Base-by-base conservation (phyloP, 108 stramenopile genomes). In the Poteriospumella lacustris region DNA sequence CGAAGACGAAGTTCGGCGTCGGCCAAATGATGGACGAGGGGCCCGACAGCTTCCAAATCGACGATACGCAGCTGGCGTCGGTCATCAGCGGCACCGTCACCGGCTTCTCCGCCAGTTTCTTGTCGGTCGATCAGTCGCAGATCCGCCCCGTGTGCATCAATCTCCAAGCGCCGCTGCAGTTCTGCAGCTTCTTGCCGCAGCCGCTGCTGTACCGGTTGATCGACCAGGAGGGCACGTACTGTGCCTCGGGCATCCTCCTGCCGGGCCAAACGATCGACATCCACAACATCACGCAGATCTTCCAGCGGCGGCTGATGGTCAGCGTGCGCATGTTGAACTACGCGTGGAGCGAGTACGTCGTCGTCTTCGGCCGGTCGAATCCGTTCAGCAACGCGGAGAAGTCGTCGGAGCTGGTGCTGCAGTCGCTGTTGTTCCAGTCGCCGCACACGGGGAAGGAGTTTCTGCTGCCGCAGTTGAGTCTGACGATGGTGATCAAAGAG, bases 261-360 rank as follows among this genome's bases (percentile, higher is more conserved):
- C 60, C 60, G 5, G 60, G 60, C 28, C 29, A 64, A 64, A 24
- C 36, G 29, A 24, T 64, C 36, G 60, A 64, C 36, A 64, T 64
- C 36, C 24, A 64, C 36, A 31, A 31, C 24, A 26, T 64, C 36
- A 31, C 3, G 33, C 28, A 34, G 5, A 19, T 64, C 9, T 64
- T 64, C 31, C 5, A 19, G 5, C 28, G 60, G 9, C 28, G 36
- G 31, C 15, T 64, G 3, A 34, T 12, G 9, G 36, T 64, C 60
- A 64, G 60, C 60, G 5, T 64, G 15, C 60, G 60, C 28, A 5
- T 64, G 33, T 31, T 3, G 33, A 64, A 64, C 31, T 64, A 64
- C 36, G 5, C 33, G 9, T 64, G 60, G 60, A 64, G 60, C 36
- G 36, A 64, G 36, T 64, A 34, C 33, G 5, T 3, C 9, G 31